These are phyloP conservation scores for Scleroderma citrinum DNA, from an alignment of 768 basidiomycete species.

Conservation along the genomic window DNA sequence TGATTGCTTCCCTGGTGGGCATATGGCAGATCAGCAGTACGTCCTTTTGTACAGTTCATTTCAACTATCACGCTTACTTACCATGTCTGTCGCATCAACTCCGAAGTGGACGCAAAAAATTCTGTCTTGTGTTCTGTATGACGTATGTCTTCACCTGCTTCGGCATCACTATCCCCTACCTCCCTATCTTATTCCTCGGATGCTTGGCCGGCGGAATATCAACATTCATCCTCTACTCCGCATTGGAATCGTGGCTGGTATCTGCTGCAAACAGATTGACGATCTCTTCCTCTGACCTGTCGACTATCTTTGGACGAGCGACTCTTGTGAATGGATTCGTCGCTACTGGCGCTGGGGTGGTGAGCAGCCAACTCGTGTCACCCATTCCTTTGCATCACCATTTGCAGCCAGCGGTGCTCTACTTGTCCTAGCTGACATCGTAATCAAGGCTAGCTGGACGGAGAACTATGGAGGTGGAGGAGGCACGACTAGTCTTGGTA, in stretches of 20 bases:
- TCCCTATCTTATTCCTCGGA: slow-evolving; percentile 58
- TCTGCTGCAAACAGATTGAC: slow-evolving; percentile 49
- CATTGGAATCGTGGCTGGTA: slow-evolving; percentile 75
- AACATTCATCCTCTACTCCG: slow-evolving; percentile 70
- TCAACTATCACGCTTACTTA: neutral
- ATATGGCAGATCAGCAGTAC: slow-evolving; percentile 70
- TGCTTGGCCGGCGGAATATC: slow-evolving; percentile 66
- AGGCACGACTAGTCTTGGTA: slow-evolving; percentile 11
- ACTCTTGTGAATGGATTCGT: slow-evolving; percentile 70
- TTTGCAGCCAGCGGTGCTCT: slow-evolving; percentile 59
- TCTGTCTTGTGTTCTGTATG: slow-evolving; percentile 69
- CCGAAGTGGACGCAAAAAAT: slow-evolving; percentile 54
- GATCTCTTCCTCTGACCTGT: slow-evolving; percentile 53
- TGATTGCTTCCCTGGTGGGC: slow-evolving; percentile 65
- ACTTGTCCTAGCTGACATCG: slow-evolving; percentile 47
- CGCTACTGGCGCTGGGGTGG: slow-evolving; percentile 60
- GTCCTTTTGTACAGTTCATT: neutral
- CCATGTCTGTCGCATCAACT: neutral
- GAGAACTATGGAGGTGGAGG: slow-evolving; percentile 63
- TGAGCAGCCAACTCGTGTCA: slow-evolving; percentile 61
- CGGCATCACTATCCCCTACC: slow-evolving; percentile 48
- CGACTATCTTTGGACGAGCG: slow-evolving; percentile 66
- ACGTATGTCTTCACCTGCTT: slow-evolving; percentile 56
- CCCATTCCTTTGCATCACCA: slow-evolving; percentile 51
- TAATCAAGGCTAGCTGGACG: slow-evolving; percentile 53